Base-by-base conservation (phyloP, 108 stramenopile species). In the Pseudonitzschia multistriata region DNA sequence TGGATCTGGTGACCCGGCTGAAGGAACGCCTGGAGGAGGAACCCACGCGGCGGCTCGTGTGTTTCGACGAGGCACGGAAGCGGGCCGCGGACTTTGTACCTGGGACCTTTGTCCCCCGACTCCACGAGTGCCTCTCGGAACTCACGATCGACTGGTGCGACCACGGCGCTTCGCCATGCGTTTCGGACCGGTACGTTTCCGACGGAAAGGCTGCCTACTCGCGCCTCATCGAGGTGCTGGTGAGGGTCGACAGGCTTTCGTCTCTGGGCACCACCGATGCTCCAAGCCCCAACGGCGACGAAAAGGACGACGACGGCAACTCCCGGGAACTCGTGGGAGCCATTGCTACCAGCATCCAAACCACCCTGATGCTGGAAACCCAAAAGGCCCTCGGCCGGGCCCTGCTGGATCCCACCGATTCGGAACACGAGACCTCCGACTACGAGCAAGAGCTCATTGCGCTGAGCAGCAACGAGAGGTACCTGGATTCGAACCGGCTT, bases 301-400 rank as follows among this genome's bases (percentile, higher is more conserved):
- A 21, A 11, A 35, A 53, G 5, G 1, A 22, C 10, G 28, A 66
- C 21, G 13, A 11, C 7, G 2, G 8, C 11, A 35, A 53, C 25
- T 19, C 33, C 15, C 8, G 37, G 37, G 0, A 24, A 3, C 49
- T 63, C 71, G 40, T 37, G 0, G 47, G 37, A 17, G 29, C 61
- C 0, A 31, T 69, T 69, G 71, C 70, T 30, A 67, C 77, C 24
- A 78, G 49, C 42, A 42, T 78, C 48, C 77, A 78, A 14, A 67
- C 77, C 6, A 37, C 77, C n/a, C 37, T 70, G 47, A 56, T 78
- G 21, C 15, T 72, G 11, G 78, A 87, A 47, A 64, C 74, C 14
- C 80, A 83, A 24, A 63, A 71, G 67, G 72, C 74, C 11, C 75
- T 87, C 22, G 83, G 83, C 1, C 31, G 72, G 37, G 78, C 83